Conservation (phyloP, 2,329 filamentous ascomycete species). For the Biscogniauxia sp. region DNA sequence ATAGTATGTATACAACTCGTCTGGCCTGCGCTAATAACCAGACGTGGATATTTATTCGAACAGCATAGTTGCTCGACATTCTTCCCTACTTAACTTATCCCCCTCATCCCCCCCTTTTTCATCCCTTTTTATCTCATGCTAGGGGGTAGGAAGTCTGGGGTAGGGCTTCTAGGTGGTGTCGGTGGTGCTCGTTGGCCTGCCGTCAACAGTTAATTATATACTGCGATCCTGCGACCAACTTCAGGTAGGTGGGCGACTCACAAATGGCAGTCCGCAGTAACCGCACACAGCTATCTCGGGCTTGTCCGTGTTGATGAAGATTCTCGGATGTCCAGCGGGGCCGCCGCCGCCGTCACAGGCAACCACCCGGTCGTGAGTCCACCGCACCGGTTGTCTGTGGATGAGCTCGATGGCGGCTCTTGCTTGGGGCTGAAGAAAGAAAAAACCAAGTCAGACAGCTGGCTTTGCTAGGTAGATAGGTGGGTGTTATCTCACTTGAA, state of each 20-base stretch:
- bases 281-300: slow-evolving; percentile 86
- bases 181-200: slow-evolving; percentile 87
- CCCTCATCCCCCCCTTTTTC: background rate
- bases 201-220: slow-evolving; percentile 15
- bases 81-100: background rate
- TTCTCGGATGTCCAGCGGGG: slow-evolving; percentile 81
- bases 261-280: slow-evolving; percentile 92
- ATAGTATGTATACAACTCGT: slow-evolving; percentile 29
- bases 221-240: background rate
- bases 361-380: slow-evolving; percentile 79
- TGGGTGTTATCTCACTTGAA: slow-evolving; percentile 67
- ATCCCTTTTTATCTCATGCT: slow-evolving; percentile 36
- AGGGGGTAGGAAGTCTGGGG: slow-evolving; percentile 81
- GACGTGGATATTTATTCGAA: slow-evolving; percentile 7
- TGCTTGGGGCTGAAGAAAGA: slow-evolving; percentile 69
- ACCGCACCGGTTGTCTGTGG: slow-evolving; percentile 91
- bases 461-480: slow-evolving; percentile 1
- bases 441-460: slow-evolving; percentile 27
- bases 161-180: slow-evolving; percentile 78
- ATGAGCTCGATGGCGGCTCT: slow-evolving; percentile 91
- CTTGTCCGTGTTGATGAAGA: slow-evolving; percentile 99
- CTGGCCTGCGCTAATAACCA: slow-evolving; percentile 10
- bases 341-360: slow-evolving; percentile 92
- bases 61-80: slow-evolving; percentile 7
- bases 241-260: slow-evolving; percentile 48